phyloP scores from a whole-genome alignment of 1,284 basidiomycete genomes.

The Ustilago loliicola region DNA sequence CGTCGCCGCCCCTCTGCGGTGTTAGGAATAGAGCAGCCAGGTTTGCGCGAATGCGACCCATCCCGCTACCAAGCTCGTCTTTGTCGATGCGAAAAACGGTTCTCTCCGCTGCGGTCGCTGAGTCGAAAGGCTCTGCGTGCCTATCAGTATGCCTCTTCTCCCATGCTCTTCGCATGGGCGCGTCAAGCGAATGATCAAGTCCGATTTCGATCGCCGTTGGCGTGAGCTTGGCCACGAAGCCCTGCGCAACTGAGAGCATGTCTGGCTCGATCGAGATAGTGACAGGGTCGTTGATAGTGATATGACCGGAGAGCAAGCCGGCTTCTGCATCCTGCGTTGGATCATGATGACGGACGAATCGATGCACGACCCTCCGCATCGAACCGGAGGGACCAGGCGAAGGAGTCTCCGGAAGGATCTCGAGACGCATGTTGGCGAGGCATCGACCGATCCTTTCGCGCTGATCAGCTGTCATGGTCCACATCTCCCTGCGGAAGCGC shows the following conservation, averaged over 20 bases:
- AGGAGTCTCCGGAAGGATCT: slow-evolving; percentile 2
- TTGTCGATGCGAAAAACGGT: slow-evolving; percentile 89
- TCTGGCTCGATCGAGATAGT: slow-evolving; percentile 84
- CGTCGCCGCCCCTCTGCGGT: slow-evolving; percentile 72
- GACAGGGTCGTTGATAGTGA: slow-evolving; percentile 84
- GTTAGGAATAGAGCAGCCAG: slow-evolving; percentile 87
- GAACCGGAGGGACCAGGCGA: slow-evolving; percentile 15
- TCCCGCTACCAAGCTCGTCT: slow-evolving; percentile 88
- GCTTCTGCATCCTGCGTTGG: slow-evolving; percentile 57
- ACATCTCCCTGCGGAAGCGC: slow-evolving; percentile 88
- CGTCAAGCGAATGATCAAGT: slow-evolving; percentile 81
- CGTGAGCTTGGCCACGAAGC: slow-evolving; percentile 83
- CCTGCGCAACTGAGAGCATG: slow-evolving; percentile 84
- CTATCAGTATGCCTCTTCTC: slow-evolving; percentile 10
- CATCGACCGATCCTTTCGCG: slow-evolving; percentile 76
- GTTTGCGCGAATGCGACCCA: slow-evolving; percentile 89
- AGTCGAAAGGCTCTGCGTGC: slow-evolving; percentile 3
- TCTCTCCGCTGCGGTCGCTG: slow-evolving; percentile 17
- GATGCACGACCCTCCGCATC: slow-evolving; percentile 76
- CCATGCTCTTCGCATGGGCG: slow-evolving; percentile 44
- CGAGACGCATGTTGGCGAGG: slow-evolving; percentile 70
- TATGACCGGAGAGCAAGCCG: slow-evolving; percentile 80
- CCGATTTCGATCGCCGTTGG: slow-evolving; percentile 80
- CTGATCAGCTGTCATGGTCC: slow-evolving; percentile 87
- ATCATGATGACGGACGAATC: slow-evolving; percentile 74